Evolutionary conservation across 2,329 filamentous ascomycete species (phyloP).

Genomic region (Cercospora citrullina): DNA sequence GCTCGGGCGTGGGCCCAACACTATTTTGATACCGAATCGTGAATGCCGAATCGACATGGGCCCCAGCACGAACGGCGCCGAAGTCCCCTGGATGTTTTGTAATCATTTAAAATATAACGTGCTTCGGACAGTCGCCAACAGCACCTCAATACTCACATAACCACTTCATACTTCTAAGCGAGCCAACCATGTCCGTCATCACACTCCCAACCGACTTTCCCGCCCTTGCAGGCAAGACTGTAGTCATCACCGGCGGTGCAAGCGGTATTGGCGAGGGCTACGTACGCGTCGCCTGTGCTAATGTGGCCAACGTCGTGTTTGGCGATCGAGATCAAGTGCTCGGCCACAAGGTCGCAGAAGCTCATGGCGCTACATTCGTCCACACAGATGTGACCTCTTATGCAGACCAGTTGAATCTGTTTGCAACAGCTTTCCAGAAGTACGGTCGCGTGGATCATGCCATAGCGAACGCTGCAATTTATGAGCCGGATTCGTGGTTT

Average conservation of each 20-base stretch:
- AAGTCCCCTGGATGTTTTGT: background rate
- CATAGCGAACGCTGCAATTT: background rate
- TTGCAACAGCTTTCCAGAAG: background rate
- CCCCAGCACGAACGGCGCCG: background rate
- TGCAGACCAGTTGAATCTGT: background rate
- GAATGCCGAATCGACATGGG: background rate
- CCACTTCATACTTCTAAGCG: too few species aligned
- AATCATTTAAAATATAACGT: background rate
- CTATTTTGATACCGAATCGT: background rate
- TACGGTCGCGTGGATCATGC: background rate
- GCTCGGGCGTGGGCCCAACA: background rate
- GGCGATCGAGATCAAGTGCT: background rate
- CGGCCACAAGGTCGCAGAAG: background rate
- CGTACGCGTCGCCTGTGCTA: background rate
- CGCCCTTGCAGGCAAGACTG: background rate
- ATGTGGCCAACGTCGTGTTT: background rate
- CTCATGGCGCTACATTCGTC: background rate
- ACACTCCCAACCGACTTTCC: background rate
- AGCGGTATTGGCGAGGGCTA: background rate
- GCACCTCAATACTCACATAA: too few species aligned
- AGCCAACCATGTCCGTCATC: background rate
- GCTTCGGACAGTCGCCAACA: background rate
- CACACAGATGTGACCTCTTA: background rate
- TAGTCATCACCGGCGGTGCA: background rate
- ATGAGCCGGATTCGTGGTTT: background rate